Conservation (phyloP, 2,329 filamentous ascomycete genomes). For the Dothidotthia symphoricarpi region DNA sequence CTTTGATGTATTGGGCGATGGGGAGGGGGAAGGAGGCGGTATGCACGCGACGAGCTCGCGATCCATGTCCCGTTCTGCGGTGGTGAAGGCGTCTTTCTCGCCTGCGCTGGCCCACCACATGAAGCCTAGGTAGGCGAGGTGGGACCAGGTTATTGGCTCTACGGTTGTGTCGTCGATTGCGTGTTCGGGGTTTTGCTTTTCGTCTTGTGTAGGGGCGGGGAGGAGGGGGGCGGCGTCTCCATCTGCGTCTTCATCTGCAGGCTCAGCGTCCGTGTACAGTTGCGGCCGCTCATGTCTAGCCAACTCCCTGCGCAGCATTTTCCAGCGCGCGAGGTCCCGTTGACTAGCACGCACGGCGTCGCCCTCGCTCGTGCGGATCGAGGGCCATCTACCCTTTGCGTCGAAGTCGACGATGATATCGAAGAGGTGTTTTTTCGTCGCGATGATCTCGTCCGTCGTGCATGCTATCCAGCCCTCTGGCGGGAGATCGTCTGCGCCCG, state of each 20-base stretch:
- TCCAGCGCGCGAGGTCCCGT: constrained; percentile 76
- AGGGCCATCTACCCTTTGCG: constrained; percentile 69
- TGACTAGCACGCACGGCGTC: constrained; percentile 78
- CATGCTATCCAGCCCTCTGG: constrained; percentile 82
- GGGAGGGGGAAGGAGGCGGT: too few relatives aligned
- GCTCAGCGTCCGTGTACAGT: constrained; percentile 21
- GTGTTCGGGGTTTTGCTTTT: too few relatives aligned
- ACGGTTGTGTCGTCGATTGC: constrained; percentile 44
- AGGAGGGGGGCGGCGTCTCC: not conserved
- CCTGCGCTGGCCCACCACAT: constrained; percentile 90
- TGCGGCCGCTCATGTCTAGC: constrained; percentile 32
- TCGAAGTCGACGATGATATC: constrained; percentile 87
- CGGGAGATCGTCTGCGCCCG: constrained; percentile 40
- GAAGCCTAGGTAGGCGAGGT: constrained; percentile 76
- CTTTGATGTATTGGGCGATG: constrained; percentile 11
- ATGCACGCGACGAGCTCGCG: constrained; percentile 37
- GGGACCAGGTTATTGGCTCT: constrained; percentile 63
- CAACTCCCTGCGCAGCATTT: constrained; percentile 37
- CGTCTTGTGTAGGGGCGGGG: constrained; percentile 20
- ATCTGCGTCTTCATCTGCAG: constrained; percentile 22
- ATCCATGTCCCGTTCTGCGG: constrained; percentile 55
- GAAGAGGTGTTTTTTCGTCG: constrained; percentile 81
- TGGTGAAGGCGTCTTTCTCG: constrained; percentile 60
- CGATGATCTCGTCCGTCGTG: constrained; percentile 90
- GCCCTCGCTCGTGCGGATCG: constrained; percentile 64